Conservation (phyloP, 208 protist species). For the Vickermania spadyakhi region DNA sequence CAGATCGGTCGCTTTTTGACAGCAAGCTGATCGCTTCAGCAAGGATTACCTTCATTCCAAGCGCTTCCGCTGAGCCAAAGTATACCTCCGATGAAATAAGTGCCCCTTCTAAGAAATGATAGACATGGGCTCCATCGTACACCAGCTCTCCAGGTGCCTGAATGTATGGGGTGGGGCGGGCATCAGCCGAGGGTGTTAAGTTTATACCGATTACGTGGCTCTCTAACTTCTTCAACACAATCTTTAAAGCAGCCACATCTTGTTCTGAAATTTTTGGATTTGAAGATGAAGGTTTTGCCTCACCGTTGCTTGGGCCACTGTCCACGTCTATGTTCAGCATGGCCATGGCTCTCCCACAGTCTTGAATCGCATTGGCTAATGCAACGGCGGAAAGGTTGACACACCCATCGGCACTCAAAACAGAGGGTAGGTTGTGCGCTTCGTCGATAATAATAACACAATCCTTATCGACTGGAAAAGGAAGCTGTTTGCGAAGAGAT, state of each 20-base stretch:
- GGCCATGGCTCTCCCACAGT: conserved; percentile 59
- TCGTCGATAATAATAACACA: conserved; percentile 96
- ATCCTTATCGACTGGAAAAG: conserved; percentile 59
- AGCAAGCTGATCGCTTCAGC: conserved; percentile 54
- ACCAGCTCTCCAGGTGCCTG: conserved; percentile 39
- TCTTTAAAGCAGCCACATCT: conserved; percentile 68
- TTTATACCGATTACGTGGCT: conserved; percentile 26
- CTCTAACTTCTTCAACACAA: conserved; percentile 53
- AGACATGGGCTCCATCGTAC: conserved; percentile 46
- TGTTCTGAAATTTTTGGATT: conserved; percentile 49
- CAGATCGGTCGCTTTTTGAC: conserved; percentile 42
- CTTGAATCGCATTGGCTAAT: conserved; percentile 70
- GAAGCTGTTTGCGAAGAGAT: conserved; percentile 72
- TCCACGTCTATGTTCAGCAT: conserved; percentile 24
- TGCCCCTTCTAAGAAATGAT: conserved; percentile 49
- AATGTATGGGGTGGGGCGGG: too few species aligned
- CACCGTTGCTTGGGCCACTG: too few species aligned
- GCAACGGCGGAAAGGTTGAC: conserved; percentile 59
- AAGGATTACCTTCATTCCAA: conserved; percentile 51
- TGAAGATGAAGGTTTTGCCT: too few species aligned
- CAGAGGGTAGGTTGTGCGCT: conserved; percentile 93
- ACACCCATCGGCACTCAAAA: conserved; percentile 46
- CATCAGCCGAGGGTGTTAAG: conserved; percentile 5
- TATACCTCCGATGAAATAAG: conserved; percentile 72
- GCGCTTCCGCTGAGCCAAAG: conserved; percentile 11